Evolutionary conservation across 805 yeast genomes (phyloP).

Genomic region (Teunomyces atbi): DNA sequence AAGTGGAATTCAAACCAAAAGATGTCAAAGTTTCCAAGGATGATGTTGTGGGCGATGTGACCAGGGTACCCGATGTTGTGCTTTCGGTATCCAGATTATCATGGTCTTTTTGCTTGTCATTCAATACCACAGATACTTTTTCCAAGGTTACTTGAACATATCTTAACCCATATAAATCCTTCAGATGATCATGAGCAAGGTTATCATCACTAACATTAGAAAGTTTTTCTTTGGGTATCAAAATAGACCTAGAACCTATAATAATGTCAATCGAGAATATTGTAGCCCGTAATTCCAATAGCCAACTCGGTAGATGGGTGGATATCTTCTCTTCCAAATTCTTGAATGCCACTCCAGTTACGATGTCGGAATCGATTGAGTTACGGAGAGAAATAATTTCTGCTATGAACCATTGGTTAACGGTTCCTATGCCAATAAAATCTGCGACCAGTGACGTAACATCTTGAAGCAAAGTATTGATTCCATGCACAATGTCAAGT

Average conservation of each 20-base stretch:
- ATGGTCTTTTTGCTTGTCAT: constrained; percentile 3
- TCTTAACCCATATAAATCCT: constrained; percentile 20
- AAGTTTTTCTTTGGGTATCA: constrained; percentile 26
- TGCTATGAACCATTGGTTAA: constrained; percentile 27
- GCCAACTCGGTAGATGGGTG: constrained; percentile 32
- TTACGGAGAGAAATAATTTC: constrained; percentile 12
- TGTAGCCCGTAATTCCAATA: constrained; percentile 21
- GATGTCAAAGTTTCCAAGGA: constrained; percentile 31
- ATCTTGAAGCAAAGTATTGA: constrained; percentile 27
- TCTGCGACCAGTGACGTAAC: constrained; percentile 22
- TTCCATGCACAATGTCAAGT: constrained; percentile 30
- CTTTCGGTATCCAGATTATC: neutral
- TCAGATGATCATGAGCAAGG: constrained; percentile 16
- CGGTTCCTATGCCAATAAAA: constrained; percentile 26
- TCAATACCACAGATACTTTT: constrained; percentile 9
- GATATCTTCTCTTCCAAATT: constrained; percentile 16
- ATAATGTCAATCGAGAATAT: constrained; percentile 17
- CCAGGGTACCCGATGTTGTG: neutral
- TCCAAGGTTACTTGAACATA: constrained; percentile 13
- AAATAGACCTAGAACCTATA: constrained; percentile 40
- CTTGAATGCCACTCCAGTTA: neutral
- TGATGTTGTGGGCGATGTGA: constrained; percentile 14
- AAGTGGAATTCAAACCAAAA: constrained; percentile 9
- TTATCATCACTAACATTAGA: constrained; percentile 12
- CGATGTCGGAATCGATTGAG: neutral